Evolutionary conservation across 208 protist genomes (phyloP).

Genomic region (Leishmania amazonensis): DNA sequence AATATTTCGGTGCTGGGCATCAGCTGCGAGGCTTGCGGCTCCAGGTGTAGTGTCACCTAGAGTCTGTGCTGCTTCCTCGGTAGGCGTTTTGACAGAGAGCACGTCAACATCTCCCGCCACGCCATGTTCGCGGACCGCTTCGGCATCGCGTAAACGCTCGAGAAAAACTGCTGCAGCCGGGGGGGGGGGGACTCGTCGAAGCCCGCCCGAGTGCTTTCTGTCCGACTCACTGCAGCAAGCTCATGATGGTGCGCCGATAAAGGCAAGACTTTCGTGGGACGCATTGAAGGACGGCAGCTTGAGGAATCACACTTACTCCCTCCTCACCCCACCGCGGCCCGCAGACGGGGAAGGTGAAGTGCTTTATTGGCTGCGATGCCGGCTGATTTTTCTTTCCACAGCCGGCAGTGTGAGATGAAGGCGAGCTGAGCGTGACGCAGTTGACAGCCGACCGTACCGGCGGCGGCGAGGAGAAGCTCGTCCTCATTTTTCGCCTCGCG

Average conservation of each 20-base stretch:
- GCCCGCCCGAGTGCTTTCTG: slow-evolving; percentile 2
- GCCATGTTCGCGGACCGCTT: slow-evolving; percentile 61
- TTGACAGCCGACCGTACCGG: background rate
- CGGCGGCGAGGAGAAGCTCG: background rate
- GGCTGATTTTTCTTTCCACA: slow-evolving; percentile 9
- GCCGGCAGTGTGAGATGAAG: background rate
- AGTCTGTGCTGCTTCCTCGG: slow-evolving; percentile 51
- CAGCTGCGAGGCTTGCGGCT: slow-evolving; percentile 51
- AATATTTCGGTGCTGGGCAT: slow-evolving; percentile 46
- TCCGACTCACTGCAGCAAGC: background rate
- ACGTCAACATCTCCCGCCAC: slow-evolving; percentile 41
- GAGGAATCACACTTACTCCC: slow-evolving; percentile 3
- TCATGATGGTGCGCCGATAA: background rate
- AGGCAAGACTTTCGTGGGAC: background rate
- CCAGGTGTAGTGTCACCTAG: slow-evolving; percentile 36
- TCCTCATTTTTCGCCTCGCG: slow-evolving; percentile 11
- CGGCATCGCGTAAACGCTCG: slow-evolving; percentile 22
- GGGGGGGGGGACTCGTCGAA: slow-evolving; percentile 6
- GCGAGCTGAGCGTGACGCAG: background rate
- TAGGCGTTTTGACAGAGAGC: slow-evolving; percentile 54
- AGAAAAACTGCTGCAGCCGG: background rate
- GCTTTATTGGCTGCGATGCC: slow-evolving; percentile 6
- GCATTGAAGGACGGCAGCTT: slow-evolving; percentile 1
- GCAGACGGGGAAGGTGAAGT: slow-evolving; percentile 4
- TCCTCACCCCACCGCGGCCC: background rate